Base-by-base conservation (phyloP, 2,329 filamentous ascomycete species). In the Claviceps spartinae region DNA sequence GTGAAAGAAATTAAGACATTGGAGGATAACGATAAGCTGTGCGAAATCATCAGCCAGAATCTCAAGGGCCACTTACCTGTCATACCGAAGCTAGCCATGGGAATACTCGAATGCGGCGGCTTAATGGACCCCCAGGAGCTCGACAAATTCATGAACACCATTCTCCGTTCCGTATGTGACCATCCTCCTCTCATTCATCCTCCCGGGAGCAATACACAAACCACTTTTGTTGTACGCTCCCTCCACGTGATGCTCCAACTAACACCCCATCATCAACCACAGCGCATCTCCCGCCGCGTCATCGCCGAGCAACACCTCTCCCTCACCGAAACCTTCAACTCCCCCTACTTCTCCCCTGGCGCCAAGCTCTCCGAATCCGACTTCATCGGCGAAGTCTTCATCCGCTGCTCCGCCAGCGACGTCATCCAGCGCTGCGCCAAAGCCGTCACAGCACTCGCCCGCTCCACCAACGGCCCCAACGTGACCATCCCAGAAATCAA, bases 261-360 rank as follows among this genome's bases (percentile, higher is more conserved):
- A 18, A 41, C 14, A 49, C 1, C 20, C 20, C 14, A 34, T 20
- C 20, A 36, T 16, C 13, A 18, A 30, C 42, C 24, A 22, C 59
- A 93, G 86, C 81, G 93, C 54, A 98, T 98, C 59, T 96, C 90
- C 45, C 83, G 93, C 54, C 82, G 94, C 56, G 93, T 97, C 58
- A 98, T 98, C 63, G 93, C 93, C 37, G 93, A 98, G 68, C 93
- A 98, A 63, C 93, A 98, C 64, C 81, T 98, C 40, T 89, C 93
- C 9, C 77, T 98, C 18, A 95, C 90, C 4, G 90, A 97, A 59
- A 96, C 90, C 1, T 97, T 90, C 72, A 85, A 93, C 66, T 86
- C 87, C 0, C 85, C 87, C 2, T 90, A 87, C 81, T 90, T 95
- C 72, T 91, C 89, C 53, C 86, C 88, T 0, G 81, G 88, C 55